These are phyloP conservation scores for Elaeis oleifera DNA, from an alignment of 202 grass and related monocot genomes.

Conservation along the genomic window DNA sequence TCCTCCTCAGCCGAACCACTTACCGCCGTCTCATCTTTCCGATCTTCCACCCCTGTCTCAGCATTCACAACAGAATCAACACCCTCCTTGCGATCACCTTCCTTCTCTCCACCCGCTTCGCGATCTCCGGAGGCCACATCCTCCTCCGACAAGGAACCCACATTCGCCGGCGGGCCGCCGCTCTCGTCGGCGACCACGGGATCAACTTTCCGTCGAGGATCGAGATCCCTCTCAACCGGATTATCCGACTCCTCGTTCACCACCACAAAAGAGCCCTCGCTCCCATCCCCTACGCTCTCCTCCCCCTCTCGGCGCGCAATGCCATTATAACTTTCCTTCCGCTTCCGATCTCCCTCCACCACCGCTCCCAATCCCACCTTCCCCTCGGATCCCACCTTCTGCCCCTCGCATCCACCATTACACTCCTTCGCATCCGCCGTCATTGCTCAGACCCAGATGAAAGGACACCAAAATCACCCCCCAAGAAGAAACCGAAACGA, in stretches of 20 bases:
- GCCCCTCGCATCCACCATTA: slow-evolving; percentile 35
- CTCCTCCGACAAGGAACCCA: neutral
- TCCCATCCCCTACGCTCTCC: slow-evolving; percentile 37
- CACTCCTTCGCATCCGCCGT: slow-evolving; percentile 44
- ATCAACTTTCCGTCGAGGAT: slow-evolving; percentile 22
- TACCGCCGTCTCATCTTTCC: too few species aligned
- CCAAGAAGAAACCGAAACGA: too few species aligned
- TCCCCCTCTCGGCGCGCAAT: slow-evolving; percentile 25
- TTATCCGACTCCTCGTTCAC: slow-evolving; percentile 62
- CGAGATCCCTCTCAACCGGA: slow-evolving; percentile 26
- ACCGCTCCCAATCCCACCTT: neutral
- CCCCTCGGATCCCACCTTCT: slow-evolving; percentile 31
- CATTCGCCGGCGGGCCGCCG: neutral
- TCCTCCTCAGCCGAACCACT: too few species aligned
- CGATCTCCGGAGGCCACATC: slow-evolving; percentile 6
- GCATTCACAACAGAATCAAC: too few species aligned
- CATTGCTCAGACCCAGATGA: slow-evolving; percentile 26
- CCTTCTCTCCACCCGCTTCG: slow-evolving; percentile 1
- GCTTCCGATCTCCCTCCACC: slow-evolving; percentile 10
- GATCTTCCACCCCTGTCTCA: too few species aligned
- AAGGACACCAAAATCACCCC: too few species aligned
- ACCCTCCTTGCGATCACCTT: neutral
- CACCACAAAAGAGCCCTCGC: slow-evolving; percentile 43
- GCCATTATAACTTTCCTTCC: slow-evolving; percentile 23
- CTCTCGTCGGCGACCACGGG: neutral